These are phyloP conservation scores for Dianthus caryophyllus DNA, from an alignment of 148 eudicot species.

Conservation along the genomic window DNA sequence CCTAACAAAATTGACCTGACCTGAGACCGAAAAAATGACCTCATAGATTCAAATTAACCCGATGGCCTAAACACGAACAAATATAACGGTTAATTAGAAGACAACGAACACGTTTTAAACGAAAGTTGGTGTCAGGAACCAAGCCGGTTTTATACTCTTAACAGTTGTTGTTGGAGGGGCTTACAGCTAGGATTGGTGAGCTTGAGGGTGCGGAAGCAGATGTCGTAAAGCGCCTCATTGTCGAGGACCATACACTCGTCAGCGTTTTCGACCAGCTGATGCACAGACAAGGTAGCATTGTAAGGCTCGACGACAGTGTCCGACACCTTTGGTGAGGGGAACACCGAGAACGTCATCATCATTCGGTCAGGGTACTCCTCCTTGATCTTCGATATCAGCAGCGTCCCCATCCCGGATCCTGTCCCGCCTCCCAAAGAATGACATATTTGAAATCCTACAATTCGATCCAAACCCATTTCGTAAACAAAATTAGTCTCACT, in stretches of 20 bases:
- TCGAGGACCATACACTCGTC: conserved; percentile 58
- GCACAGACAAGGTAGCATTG: conserved; percentile 53
- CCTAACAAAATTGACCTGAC: too few species aligned
- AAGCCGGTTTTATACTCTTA: too few species aligned
- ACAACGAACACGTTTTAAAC: too few species aligned
- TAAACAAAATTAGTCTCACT: background rate
- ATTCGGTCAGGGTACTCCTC: conserved; percentile 58
- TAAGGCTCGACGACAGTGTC: conserved; percentile 60
- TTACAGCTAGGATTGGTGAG: conserved; percentile 59
- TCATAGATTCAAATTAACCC: too few species aligned
- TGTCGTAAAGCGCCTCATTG: conserved; percentile 54
- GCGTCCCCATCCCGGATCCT: conserved; percentile 54
- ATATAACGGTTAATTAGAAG: too few species aligned
- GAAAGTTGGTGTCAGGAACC: too few species aligned
- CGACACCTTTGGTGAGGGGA: conserved; percentile 53
- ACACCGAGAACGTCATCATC: conserved; percentile 57
- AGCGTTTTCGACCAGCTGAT: conserved; percentile 53
- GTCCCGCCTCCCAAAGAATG: conserved; percentile 60
- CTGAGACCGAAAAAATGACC: too few species aligned
- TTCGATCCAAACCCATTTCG: background rate
- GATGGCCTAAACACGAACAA: too few species aligned
- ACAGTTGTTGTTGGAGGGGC: conserved; percentile 13
- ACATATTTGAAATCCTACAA: conserved; percentile 49
- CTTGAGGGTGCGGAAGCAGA: conserved; percentile 57
- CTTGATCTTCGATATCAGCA: conserved; percentile 47